phyloP scores from a whole-genome alignment of 768 basidiomycete genomes.

The Pleurotus cornucopiae region DNA sequence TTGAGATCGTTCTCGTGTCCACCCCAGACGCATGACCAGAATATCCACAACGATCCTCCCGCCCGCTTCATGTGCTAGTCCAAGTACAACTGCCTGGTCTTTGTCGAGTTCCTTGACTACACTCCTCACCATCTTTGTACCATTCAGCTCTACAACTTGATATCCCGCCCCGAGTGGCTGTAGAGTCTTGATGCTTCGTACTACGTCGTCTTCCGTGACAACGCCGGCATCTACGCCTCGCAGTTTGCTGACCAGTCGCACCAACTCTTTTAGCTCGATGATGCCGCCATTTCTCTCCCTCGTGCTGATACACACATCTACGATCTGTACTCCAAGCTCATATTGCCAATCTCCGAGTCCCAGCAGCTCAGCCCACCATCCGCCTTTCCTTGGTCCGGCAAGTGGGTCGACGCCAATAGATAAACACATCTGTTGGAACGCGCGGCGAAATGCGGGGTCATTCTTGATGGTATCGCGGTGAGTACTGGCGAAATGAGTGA shows the following conservation, averaged over 20 bases:
- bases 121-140: constrained; percentile 78
- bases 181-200: constrained; percentile 80
- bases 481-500: constrained; percentile 73
- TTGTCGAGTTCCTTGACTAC: constrained; percentile 89
- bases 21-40: constrained; percentile 59
- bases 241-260: constrained; percentile 73
- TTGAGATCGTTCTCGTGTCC: constrained; percentile 74
- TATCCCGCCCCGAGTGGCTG: constrained; percentile 91
- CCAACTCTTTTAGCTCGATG: constrained; percentile 83
- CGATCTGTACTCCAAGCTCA: constrained; percentile 93
- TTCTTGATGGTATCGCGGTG: constrained; percentile 82
- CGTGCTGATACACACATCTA: constrained; percentile 87
- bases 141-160: constrained; percentile 71
- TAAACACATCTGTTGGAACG: constrained; percentile 94
- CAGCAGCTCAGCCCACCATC: constrained; percentile 90
- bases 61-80: constrained; percentile 61
- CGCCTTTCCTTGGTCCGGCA: constrained; percentile 78
- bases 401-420: constrained; percentile 94
- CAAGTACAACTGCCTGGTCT: constrained; percentile 81
- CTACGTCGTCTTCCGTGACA: constrained; percentile 83
- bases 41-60: constrained; percentile 67
- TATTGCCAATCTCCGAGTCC: constrained; percentile 93
- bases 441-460: constrained; percentile 85
- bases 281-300: constrained; percentile 89
- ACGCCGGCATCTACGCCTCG: constrained; percentile 63